Evolutionary conservation across 2,329 filamentous ascomycete species (phyloP).

Genomic region (Monosporascus sp.): DNA sequence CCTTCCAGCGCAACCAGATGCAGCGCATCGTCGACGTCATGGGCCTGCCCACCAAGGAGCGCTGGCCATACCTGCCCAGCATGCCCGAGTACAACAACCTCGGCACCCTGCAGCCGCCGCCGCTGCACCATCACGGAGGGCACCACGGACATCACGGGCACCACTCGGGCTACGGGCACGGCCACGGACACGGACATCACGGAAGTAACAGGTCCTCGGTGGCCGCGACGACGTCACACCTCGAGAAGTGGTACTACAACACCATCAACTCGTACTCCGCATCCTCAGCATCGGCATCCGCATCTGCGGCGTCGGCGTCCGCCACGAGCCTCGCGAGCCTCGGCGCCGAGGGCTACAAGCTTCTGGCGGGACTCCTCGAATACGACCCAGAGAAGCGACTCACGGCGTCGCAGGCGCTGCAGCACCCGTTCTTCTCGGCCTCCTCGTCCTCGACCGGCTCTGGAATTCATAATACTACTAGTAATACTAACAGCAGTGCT

Average conservation of each 20-base stretch:
- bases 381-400: constrained; percentile 89
- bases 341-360: constrained; percentile 71
- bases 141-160: constrained; percentile 12
- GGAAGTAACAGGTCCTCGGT: constrained; percentile 18
- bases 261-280: constrained; percentile 56
- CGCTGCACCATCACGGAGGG: constrained; percentile 35
- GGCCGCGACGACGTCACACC: constrained; percentile 35
- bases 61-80: constrained; percentile 75
- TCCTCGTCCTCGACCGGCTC: no score
- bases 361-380: constrained; percentile 78
- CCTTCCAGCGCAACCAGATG: constrained; percentile 98
- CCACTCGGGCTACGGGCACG: constrained; percentile 8
- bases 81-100: constrained; percentile 86
- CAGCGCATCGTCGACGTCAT: constrained; percentile 97
- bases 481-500: constrained; percentile 19
- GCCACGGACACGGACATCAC: constrained; percentile 19
- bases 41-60: constrained; percentile 80
- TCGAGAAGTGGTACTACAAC: constrained; percentile 77
- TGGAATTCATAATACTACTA: background rate
- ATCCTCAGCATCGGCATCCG: constrained; percentile 37
- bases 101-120: constrained; percentile 45
- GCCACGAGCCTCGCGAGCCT: constrained; percentile 47
- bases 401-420: constrained; percentile 81
- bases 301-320: constrained; percentile 6
- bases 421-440: constrained; percentile 81